phyloP scores from a whole-genome alignment of 257 asterid genomes.

The Fraxinus quadrangulata region DNA sequence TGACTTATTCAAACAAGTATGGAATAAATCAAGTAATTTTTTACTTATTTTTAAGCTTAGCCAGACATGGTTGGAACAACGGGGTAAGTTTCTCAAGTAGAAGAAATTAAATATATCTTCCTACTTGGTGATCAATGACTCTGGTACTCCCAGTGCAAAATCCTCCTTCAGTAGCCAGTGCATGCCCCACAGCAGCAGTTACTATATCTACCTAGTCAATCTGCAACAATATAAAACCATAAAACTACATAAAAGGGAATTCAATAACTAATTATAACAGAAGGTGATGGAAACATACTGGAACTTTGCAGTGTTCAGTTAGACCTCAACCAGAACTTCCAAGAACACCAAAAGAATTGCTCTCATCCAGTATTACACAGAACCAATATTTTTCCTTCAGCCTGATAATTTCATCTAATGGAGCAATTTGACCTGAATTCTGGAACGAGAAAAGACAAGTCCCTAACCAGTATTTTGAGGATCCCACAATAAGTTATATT shows the following conservation, averaged over 20 bases:
- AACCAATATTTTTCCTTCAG: conserved; percentile 83
- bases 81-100: background rate
- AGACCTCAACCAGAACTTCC: conserved; percentile 92
- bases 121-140: conserved; percentile 93
- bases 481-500: conserved; percentile 12
- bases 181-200: conserved; percentile 95
- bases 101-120: conserved; percentile 18
- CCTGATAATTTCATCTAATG: conserved; percentile 75
- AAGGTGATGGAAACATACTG: conserved; percentile 48
- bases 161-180: conserved; percentile 96
- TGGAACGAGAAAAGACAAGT: conserved; percentile 30
- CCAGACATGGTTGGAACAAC: background rate
- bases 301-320: conserved; percentile 73
- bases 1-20: background rate
- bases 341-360: conserved; percentile 90
- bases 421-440: conserved; percentile 95
- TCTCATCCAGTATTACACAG: conserved; percentile 85
- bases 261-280: conserved; percentile 24
- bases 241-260: conserved; percentile 5
- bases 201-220: conserved; percentile 86
- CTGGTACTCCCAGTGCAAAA: conserved; percentile 93
- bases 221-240: conserved; percentile 39
- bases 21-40: background rate
- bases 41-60: background rate
- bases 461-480: conserved; percentile 1